Evolutionary conservation across 768 basidiomycete species (phyloP).

Genomic region (Chalciporus piperatus): DNA sequence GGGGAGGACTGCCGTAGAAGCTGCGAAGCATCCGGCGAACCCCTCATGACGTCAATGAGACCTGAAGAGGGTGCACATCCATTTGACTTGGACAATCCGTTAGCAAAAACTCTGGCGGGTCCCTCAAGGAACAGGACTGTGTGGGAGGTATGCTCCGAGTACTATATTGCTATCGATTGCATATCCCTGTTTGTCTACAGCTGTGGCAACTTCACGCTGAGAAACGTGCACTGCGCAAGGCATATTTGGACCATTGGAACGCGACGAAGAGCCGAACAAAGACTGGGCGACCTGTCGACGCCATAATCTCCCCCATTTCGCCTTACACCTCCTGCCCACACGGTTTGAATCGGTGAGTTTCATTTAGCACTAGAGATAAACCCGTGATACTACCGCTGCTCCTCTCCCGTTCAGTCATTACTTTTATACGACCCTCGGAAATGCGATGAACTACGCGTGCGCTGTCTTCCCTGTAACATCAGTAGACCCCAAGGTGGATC

Average conservation of each 20-base stretch:
- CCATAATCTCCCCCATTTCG: slow-evolving; percentile 46
- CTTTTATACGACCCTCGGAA: slow-evolving; percentile 47
- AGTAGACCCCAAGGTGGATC: slow-evolving; percentile 43
- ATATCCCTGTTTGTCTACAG: slow-evolving; percentile 13
- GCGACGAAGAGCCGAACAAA: slow-evolving; percentile 40
- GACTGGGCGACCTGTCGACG: slow-evolving; percentile 52
- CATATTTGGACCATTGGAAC: slow-evolving; percentile 49
- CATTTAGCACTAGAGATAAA: not conserved
- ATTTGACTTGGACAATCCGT: slow-evolving; percentile 43
- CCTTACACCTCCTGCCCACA: slow-evolving; percentile 45
- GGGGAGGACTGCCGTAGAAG: slow-evolving; percentile 36
- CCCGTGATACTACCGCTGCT: slow-evolving; percentile 13
- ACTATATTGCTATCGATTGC: not conserved
- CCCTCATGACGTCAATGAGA: slow-evolving; percentile 38
- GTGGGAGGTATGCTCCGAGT: slow-evolving; percentile 37
- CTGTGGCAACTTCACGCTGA: slow-evolving; percentile 48
- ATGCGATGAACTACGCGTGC: slow-evolving; percentile 45
- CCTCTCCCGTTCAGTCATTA: slow-evolving; percentile 27
- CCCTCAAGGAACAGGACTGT: slow-evolving; percentile 37
- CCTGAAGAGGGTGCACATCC: slow-evolving; percentile 32
- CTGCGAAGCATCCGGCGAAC: slow-evolving; percentile 43
- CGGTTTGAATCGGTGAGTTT: slow-evolving; percentile 38
- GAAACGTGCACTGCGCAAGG: slow-evolving; percentile 40
- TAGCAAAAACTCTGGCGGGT: slow-evolving; percentile 46
- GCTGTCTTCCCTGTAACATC: slow-evolving; percentile 47